Evolutionary conservation across 805 yeast genomes (phyloP).

Genomic region (Yamadazyma endophytica): DNA sequence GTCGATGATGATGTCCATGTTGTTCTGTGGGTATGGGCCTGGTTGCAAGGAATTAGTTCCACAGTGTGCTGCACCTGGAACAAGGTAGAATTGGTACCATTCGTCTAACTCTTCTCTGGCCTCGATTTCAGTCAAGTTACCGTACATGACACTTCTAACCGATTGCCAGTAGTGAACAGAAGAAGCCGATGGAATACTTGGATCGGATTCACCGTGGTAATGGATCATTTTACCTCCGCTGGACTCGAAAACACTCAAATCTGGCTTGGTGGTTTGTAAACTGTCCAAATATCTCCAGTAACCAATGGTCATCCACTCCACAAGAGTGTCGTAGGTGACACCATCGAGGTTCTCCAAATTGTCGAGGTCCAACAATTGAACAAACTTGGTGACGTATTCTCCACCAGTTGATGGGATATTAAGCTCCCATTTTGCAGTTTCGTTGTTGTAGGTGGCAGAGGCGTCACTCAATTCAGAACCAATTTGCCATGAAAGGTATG

Average conservation of each 20-base stretch:
- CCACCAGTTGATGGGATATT: conserved; percentile 5
- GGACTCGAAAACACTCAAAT: not conserved
- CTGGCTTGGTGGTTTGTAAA: conserved; percentile 4
- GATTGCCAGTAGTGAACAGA: conserved; percentile 7
- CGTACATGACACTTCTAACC: conserved; percentile 2
- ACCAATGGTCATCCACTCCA: conserved; percentile 4
- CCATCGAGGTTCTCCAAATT: conserved; percentile 1
- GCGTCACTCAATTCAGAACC: conserved; percentile 4
- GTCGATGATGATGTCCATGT: conserved; percentile 5
- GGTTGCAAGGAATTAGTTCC: conserved; percentile 5
- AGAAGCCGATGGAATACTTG: conserved; percentile 5
- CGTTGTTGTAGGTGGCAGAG: conserved; percentile 3
- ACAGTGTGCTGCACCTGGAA: conserved; percentile 7
- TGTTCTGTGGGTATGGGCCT: conserved; percentile 5
- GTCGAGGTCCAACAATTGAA: conserved; percentile 5
- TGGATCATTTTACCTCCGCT: conserved; percentile 4
- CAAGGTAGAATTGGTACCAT: conserved; percentile 6
- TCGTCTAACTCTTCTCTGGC: conserved; percentile 1
- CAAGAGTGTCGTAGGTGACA: conserved; percentile 4
- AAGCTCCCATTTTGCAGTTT: conserved; percentile 3
- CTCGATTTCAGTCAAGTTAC: not conserved
- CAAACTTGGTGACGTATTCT: conserved; percentile 5
- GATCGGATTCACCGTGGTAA: conserved; percentile 5
- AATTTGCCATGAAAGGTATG: conserved; percentile 4
- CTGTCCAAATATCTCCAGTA: conserved; percentile 1